phyloP scores from a whole-genome alignment of 140 eudicot genomes.

The Oenanthe javanica region DNA sequence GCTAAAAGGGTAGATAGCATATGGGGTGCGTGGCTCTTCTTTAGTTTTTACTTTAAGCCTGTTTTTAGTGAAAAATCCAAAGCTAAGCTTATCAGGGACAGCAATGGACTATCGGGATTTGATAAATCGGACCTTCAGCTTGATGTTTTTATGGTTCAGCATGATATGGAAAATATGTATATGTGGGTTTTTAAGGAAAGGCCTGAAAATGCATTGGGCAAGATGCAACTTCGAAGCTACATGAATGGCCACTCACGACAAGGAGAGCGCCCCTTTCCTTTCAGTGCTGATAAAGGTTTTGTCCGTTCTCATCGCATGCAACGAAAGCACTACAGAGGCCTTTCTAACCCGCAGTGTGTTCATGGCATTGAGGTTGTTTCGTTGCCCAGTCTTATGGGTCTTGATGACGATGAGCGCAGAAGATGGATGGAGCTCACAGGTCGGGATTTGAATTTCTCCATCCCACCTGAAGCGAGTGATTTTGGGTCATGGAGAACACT shows the following conservation, averaged over 20 bases:
- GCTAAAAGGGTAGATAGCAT: slow-evolving; percentile 80
- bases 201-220: slow-evolving; percentile 84
- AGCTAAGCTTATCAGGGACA: slow-evolving; percentile 51
- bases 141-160: slow-evolving; percentile 89
- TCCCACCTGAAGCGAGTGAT: slow-evolving; percentile 75
- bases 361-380: slow-evolving; percentile 77
- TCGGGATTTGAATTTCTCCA: slow-evolving; percentile 56
- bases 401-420: slow-evolving; percentile 66
- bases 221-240: slow-evolving; percentile 89
- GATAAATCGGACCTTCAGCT: slow-evolving; percentile 78
- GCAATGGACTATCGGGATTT: slow-evolving; percentile 75
- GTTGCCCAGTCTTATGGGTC: slow-evolving; percentile 40
- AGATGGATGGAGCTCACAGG: slow-evolving; percentile 90
- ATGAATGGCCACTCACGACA: slow-evolving; percentile 96
- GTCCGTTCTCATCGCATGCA: slow-evolving; percentile 92
- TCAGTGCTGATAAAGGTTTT: slow-evolving; percentile 78
- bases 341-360: slow-evolving; percentile 88
- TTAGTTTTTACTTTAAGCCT: slow-evolving; percentile 72
- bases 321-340: slow-evolving; percentile 81
- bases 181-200: slow-evolving; percentile 95
- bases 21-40: slow-evolving; percentile 98
- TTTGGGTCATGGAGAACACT: slow-evolving; percentile 81
- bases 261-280: slow-evolving; percentile 90
- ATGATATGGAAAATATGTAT: slow-evolving; percentile 95
- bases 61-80: slow-evolving; percentile 78